These are phyloP conservation scores for Cryptococcus sp. DNA, from an alignment of 1,284 basidiomycete species.

Conservation along the genomic window DNA sequence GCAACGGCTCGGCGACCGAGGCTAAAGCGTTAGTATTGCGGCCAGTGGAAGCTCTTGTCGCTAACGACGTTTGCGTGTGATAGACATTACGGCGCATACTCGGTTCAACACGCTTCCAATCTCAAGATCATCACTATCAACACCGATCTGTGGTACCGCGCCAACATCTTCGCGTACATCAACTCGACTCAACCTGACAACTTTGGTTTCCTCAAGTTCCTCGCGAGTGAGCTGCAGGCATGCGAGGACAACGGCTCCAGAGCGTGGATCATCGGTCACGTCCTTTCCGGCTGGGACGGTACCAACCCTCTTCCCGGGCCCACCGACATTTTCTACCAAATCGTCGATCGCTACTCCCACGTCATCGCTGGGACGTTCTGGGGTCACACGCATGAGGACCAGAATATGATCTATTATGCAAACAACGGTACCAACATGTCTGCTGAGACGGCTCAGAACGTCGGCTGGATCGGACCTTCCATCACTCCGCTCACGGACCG, in stretches of 20 bases:
- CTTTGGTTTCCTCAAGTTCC: conserved; percentile 72
- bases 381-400: conserved; percentile 80
- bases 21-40: conserved; percentile 56
- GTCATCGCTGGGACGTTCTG: conserved; percentile 80
- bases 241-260: conserved; percentile 71
- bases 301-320: conserved; percentile 61
- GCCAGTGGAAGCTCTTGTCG: background rate
- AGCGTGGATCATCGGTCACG: conserved; percentile 79
- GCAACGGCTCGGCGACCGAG: conserved; percentile 60
- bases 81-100: conserved; percentile 71
- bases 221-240: conserved; percentile 77
- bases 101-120: conserved; percentile 67
- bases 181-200: conserved; percentile 69
- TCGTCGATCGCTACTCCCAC: conserved; percentile 77
- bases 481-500: conserved; percentile 72
- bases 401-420: conserved; percentile 73
- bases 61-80: background rate
- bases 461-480: conserved; percentile 63
- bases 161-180: conserved; percentile 76
- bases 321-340: conserved; percentile 49
- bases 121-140: conserved; percentile 74
- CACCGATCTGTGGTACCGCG: conserved; percentile 65
- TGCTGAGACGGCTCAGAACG: conserved; percentile 61
- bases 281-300: conserved; percentile 73
- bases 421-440: conserved; percentile 69